Percentiles rank a stretch among this genome's conserved stretches.
Conservation (phyloP, 140 eudicot genomes). For the Erigeron philadelphicus region DNA sequence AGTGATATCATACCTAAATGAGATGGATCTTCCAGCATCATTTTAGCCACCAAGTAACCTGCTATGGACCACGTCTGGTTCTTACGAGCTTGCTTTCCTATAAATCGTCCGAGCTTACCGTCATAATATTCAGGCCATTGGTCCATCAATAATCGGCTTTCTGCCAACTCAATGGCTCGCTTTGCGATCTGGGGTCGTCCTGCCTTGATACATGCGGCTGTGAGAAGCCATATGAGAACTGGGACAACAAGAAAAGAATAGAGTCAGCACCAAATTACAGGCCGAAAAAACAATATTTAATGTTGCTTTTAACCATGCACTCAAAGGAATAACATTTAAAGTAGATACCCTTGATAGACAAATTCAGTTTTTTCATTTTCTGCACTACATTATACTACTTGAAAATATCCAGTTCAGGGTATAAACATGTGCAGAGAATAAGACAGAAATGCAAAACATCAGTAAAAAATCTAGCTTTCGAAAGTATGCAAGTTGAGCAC, state of each 20-base stretch:
- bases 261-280: not conserved
- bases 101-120: conserved; percentile 65
- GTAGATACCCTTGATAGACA: not conserved
- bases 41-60: conserved; percentile 81
- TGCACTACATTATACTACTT: not conserved
- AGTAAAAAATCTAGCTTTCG: not conserved
- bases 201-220: conserved; percentile 77
- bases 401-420: not conserved
- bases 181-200: conserved; percentile 83
- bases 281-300: not conserved
- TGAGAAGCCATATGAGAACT: conserved; percentile 82
- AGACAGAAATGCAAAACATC: not conserved
- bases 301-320: not conserved
- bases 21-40: conserved; percentile 93
- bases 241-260: not conserved
- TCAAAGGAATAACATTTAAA: not conserved
- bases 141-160: conserved; percentile 62
- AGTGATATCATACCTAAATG: conserved; percentile 92
- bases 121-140: conserved; percentile 89
- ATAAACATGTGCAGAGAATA: not conserved
- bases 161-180: conserved; percentile 67
- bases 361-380: not conserved
- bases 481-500: not conserved
- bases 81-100: conserved; percentile 85
- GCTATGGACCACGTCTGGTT: conserved; percentile 92